Evolutionary conservation across 495 filamentous ascomycete genomes (phyloP).

Genomic region (Daldinia loculata): DNA sequence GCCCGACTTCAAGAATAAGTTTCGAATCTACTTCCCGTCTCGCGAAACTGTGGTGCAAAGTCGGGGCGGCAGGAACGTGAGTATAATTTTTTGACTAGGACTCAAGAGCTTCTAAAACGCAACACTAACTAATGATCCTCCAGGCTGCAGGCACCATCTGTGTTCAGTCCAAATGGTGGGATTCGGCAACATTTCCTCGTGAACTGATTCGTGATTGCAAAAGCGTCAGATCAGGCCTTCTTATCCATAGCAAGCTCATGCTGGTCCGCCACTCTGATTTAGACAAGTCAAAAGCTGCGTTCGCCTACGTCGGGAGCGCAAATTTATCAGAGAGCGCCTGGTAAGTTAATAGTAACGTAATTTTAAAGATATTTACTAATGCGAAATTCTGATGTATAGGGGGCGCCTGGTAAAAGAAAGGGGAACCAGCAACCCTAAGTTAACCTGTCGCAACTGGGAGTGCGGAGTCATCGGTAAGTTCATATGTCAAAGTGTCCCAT

Average conservation of each 20-base stretch:
- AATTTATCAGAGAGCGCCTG: slow-evolving; percentile 94
- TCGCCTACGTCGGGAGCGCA: slow-evolving; percentile 90
- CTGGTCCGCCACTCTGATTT: slow-evolving; percentile 62
- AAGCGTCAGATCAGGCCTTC: slow-evolving; percentile 68
- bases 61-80: slow-evolving; percentile 62
- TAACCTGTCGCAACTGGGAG: slow-evolving; percentile 95
- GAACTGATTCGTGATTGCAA: slow-evolving; percentile 76
- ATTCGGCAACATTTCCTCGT: slow-evolving; percentile 70
- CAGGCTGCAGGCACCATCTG: slow-evolving; percentile 82
- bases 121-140: slow-evolving; percentile 3
- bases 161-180: slow-evolving; percentile 73
- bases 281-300: slow-evolving; percentile 52
- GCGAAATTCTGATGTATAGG: slow-evolving; percentile 51
- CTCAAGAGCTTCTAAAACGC: background rate
- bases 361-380: slow-evolving; percentile 9
- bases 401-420: slow-evolving; percentile 76
- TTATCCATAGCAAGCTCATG: slow-evolving; percentile 92
- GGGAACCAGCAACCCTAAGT: slow-evolving; percentile 67
- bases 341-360: slow-evolving; percentile 56
- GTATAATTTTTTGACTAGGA: slow-evolving; percentile 18
- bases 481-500: slow-evolving; percentile 12
- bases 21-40: slow-evolving; percentile 87
- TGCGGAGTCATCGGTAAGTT: slow-evolving; percentile 75
- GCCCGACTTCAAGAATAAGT: slow-evolving; percentile 56
- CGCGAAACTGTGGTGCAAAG: slow-evolving; percentile 72